These are phyloP conservation scores for Kwoniella dejecticola DNA, from an alignment of 768 basidiomycete species.

Conservation along the genomic window DNA sequence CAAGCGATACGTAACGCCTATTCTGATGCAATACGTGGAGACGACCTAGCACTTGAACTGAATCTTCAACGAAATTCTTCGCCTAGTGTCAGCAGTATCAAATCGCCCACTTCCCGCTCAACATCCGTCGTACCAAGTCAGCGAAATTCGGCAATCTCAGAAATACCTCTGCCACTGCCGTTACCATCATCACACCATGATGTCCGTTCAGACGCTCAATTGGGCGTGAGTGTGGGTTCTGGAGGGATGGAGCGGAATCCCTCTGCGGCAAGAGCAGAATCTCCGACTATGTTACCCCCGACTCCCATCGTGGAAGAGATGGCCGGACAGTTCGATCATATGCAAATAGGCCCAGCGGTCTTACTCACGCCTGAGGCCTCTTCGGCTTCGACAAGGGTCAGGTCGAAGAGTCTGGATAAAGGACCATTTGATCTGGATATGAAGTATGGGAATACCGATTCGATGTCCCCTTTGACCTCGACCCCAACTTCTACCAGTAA, in stretches of 20 bases:
- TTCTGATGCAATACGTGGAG: constrained; percentile 13
- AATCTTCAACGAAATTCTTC: constrained; percentile 20
- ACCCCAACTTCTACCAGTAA: neutral
- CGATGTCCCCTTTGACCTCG: too few species aligned
- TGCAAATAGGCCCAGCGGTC: neutral
- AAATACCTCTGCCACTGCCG: neutral
- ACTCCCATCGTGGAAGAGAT: constrained; percentile 1
- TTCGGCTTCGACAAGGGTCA: neutral
- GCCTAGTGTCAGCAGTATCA: constrained; percentile 3
- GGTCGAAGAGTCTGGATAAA: constrained; percentile 5
- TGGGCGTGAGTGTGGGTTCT: too few species aligned
- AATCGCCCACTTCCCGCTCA: constrained; percentile 3
- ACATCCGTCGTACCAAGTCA: constrained; percentile 1
- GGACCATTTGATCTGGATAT: neutral
- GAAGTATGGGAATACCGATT: neutral
- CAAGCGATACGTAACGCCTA: constrained; percentile 15
- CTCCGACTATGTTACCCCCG: constrained; percentile 18
- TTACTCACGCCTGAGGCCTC: too few species aligned
- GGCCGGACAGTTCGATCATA: neutral
- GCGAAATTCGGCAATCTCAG: constrained; percentile 2
- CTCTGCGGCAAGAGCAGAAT: constrained; percentile 20
- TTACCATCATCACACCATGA: too few species aligned
- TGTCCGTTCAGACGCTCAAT: too few species aligned
- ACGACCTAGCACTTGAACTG: constrained; percentile 23
- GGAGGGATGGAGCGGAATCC: constrained; percentile 2